phyloP scores from a whole-genome alignment of 75 land plant genomes.

The Pseudotsuga menziesii region DNA sequence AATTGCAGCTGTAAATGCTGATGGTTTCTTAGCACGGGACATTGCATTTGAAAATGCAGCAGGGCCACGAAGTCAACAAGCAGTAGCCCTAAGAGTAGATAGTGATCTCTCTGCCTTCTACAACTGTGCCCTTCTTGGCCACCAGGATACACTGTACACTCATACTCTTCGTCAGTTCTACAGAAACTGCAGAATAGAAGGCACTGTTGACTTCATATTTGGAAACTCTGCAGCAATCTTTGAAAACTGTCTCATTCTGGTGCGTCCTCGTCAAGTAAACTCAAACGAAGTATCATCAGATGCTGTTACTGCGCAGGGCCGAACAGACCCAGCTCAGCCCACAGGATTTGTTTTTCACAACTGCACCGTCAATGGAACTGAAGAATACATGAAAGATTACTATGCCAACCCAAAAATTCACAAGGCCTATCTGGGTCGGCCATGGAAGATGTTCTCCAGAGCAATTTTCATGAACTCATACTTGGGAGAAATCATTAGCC shows the following conservation, averaged over 20 bases:
- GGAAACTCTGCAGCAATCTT: constrained; percentile 40
- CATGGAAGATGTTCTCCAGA: constrained; percentile 57
- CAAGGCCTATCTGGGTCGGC: constrained; percentile 43
- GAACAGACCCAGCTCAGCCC: constrained; percentile 35
- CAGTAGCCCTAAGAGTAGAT: constrained; percentile 55
- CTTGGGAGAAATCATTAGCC: constrained; percentile 22
- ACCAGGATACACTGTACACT: constrained; percentile 66
- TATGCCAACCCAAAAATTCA: constrained; percentile 20
- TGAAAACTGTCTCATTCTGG: constrained; percentile 23
- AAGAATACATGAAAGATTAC: constrained; percentile 17
- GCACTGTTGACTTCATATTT: constrained; percentile 77
- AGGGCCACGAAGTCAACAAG: constrained; percentile 53
- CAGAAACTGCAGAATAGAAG: constrained; percentile 48
- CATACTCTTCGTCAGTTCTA: constrained; percentile 52
- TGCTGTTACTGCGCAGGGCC: constrained; percentile 55
- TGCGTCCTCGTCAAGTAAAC: constrained; percentile 20
- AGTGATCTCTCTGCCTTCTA: constrained; percentile 51
- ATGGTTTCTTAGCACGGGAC: constrained; percentile 47
- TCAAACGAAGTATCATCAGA: constrained; percentile 20
- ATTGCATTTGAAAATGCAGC: constrained; percentile 65
- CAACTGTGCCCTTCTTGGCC: constrained; percentile 44
- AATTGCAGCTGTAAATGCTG: constrained; percentile 42
- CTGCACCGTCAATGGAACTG: constrained; percentile 37
- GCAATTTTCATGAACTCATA: constrained; percentile 29
- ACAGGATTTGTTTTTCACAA: constrained; percentile 40